Percentiles rank a stretch among this genome's conserved stretches.
phyloP scores from a whole-genome alignment of 768 basidiomycete species.

The Tricholoma furcatifolium region DNA sequence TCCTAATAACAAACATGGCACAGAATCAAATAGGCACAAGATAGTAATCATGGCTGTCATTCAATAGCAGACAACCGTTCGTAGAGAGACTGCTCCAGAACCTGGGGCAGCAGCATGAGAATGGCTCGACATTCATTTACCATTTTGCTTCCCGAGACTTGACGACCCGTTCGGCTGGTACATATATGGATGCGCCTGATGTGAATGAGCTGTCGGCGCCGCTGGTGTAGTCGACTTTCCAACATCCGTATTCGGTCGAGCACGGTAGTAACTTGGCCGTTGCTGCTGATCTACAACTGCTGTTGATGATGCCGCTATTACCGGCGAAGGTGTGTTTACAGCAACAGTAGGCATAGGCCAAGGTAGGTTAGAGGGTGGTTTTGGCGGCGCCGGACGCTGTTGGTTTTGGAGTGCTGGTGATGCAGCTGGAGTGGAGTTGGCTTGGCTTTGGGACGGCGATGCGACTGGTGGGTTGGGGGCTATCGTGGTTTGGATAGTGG shows the following conservation, averaged over 20 bases:
- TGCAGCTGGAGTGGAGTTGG: slow-evolving; percentile 45
- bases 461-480: slow-evolving; percentile 26
- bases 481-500: slow-evolving; percentile 18
- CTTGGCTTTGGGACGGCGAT: slow-evolving; percentile 38
- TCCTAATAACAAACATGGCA: too few species aligned
- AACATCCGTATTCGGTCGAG: slow-evolving; percentile 31
- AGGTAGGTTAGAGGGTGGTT: slow-evolving; percentile 36
- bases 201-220: slow-evolving; percentile 15
- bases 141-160: slow-evolving; percentile 31
- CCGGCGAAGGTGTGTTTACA: slow-evolving; percentile 54
- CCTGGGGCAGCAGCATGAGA: background rate
- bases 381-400: slow-evolving; percentile 28
- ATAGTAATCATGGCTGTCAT: too few species aligned
- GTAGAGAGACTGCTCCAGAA: background rate
- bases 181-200: slow-evolving; percentile 38
- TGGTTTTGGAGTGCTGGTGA: slow-evolving; percentile 52
- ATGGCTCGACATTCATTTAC: slow-evolving; percentile 17
- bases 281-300: slow-evolving; percentile 39
- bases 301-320: slow-evolving; percentile 38
- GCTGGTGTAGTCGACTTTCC: slow-evolving; percentile 5
- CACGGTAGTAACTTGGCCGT: slow-evolving; percentile 57
- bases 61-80: background rate
- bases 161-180: slow-evolving; percentile 40
- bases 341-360: slow-evolving; percentile 79
- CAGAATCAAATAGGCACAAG: too few species aligned